phyloP scores from a whole-genome alignment of 106 monocot species.

The Dioscorea alata region DNA sequence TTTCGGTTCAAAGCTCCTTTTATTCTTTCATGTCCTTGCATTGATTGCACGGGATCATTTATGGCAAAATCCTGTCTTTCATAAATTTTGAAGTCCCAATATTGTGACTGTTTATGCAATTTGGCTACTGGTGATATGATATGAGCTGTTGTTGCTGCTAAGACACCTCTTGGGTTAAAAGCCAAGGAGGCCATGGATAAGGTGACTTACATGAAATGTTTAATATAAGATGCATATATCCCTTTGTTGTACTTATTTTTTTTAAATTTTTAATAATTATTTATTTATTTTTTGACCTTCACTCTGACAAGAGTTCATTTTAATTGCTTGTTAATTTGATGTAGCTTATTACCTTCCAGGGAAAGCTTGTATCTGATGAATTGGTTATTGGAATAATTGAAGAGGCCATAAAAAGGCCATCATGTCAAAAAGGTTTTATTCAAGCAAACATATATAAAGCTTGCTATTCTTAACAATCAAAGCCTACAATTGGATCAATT shows the following conservation, averaged over 20 bases:
- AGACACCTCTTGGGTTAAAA: constrained; percentile 86
- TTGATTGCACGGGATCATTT: no score
- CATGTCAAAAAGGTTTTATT: constrained; percentile 97
- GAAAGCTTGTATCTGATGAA: no score
- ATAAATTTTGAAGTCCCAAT: background rate
- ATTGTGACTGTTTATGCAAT: constrained; percentile 70
- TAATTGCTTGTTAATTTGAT: no score
- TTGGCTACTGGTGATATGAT: constrained; percentile 99
- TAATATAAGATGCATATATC: background rate
- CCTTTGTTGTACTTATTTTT: background rate
- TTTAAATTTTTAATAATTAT: background rate
- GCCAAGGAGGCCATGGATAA: constrained; percentile 97
- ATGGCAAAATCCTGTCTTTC: background rate
- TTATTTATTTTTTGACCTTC: no score
- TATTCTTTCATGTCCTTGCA: background rate
- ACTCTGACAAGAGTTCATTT: no score
- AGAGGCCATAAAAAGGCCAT: constrained; percentile 93
- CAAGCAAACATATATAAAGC: no score
- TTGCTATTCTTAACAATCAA: no score
- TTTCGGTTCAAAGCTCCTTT: no score
- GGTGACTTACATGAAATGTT: constrained; percentile 22
- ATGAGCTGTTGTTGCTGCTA: constrained; percentile 90
- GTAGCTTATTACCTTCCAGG: constrained; percentile 30
- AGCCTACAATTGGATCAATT: no score
- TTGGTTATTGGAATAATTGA: no score